Evolutionary conservation across 768 basidiomycete genomes (phyloP), one percentile per base, ranked within the genome.

Genomic region (Mycena amicta): DNA sequence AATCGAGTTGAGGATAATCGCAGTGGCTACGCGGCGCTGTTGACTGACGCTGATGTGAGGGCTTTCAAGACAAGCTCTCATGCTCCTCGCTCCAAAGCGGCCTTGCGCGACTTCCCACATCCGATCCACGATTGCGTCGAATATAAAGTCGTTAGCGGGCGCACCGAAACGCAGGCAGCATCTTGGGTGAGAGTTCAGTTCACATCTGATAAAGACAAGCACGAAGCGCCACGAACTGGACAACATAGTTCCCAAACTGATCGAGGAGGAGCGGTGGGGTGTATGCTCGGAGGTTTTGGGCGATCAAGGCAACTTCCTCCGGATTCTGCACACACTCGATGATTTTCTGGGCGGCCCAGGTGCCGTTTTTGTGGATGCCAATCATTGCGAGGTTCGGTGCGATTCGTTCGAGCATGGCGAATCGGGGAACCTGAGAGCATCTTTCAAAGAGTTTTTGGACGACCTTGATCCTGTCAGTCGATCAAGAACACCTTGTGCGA

Each of bases 81-180:
- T 96, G 70, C 95, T 95, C 50, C 97, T 89, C 46, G 97, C 97
- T 53, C 97, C 97, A 67, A 97, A 99, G 30, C 97, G 88, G 23
- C 96, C 96, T 76, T 98, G 96, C 0, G 95, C 96, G 53, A 99
- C 83, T 76, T 98, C 97, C 94, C 97, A 98, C 77, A 97, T 90
- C 39, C 97, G 92, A 72, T 98, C 96, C 46, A 92, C 89, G 80
- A 98, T 98, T 27, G 93, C 94, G 70, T 98, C 95, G 71, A 98
- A 98, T 58, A 98, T 91, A 72, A 98, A 98, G 63, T 96, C 93
- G 56, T 93, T 95, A 28, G 84, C 85, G 30, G 95, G 95, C 33
- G 89, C 75, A 46, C 92, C 91, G 67, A 98, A 98, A 31, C 92
- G 89, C 41, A 98, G 80, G 71, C 95, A 93, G 72, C 92, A 91